Conservation (phyloP, 768 basidiomycete genomes). For the Daedaleopsis sinensis region DNA sequence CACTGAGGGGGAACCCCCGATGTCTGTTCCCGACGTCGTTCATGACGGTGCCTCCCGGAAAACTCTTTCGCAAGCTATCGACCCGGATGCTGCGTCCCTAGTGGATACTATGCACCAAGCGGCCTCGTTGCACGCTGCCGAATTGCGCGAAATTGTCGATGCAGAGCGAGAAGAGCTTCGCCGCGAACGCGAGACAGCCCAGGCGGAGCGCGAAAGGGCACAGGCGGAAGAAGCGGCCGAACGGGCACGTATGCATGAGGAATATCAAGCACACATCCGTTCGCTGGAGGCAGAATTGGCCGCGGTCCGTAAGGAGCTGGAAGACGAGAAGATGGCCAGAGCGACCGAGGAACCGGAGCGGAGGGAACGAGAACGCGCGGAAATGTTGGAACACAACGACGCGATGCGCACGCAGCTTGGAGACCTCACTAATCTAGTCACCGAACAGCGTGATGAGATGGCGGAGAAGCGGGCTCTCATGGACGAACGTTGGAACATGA, state of each 20-base stretch:
- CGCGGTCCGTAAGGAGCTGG: slow-evolving; percentile 47
- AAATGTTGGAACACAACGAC: slow-evolving; percentile 62
- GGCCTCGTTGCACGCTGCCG: slow-evolving; percentile 55
- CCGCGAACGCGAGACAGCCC: slow-evolving; percentile 54
- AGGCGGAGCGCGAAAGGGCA: slow-evolving; percentile 56
- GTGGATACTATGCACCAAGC: slow-evolving; percentile 50
- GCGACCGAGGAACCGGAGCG: slow-evolving; percentile 62
- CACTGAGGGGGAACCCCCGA: slow-evolving; percentile 3
- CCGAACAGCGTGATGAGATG: slow-evolving; percentile 63
- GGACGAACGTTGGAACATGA: slow-evolving; percentile 68
- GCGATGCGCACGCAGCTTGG: slow-evolving; percentile 59
- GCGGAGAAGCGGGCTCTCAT: slow-evolving; percentile 60
- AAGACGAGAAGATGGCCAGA: slow-evolving; percentile 61
- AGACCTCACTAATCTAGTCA: slow-evolving; percentile 75
- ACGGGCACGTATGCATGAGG: slow-evolving; percentile 36
- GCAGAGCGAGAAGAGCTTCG: slow-evolving; percentile 62
- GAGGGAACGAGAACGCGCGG: slow-evolving; percentile 60
- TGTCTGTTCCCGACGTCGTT: slow-evolving; percentile 3
- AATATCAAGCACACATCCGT: slow-evolving; percentile 26
- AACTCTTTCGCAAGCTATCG: slow-evolving; percentile 12
- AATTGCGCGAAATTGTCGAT: slow-evolving; percentile 60
- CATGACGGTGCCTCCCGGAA: background rate
- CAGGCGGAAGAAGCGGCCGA: slow-evolving; percentile 54
- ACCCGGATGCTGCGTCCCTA: slow-evolving; percentile 33
- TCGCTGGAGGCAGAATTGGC: slow-evolving; percentile 29